Conservation (phyloP, 768 basidiomycete genomes). For the Xerocomellus chrysenteron region DNA sequence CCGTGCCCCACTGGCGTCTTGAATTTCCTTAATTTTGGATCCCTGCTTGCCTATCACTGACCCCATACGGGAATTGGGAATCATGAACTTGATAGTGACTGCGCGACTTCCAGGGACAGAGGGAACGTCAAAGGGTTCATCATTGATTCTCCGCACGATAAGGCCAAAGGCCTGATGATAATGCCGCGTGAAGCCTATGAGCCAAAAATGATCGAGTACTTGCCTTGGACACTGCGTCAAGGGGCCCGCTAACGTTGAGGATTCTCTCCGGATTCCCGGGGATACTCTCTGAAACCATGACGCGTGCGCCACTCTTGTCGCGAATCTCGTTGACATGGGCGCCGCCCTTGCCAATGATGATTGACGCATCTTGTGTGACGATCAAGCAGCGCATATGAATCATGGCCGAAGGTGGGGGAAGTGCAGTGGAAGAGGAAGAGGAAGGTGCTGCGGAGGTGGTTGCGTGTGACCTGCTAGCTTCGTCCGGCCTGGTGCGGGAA, state of each 20-base stretch:
- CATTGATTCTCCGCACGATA: slow-evolving; percentile 97
- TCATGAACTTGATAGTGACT: slow-evolving; percentile 99
- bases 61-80: slow-evolving; percentile 98
- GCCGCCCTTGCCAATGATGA: slow-evolving; percentile 96
- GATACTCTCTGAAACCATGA: slow-evolving; percentile 97
- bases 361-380: slow-evolving; percentile 98
- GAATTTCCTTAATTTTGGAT: slow-evolving; percentile 98
- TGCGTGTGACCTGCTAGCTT: slow-evolving; percentile 39
- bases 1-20: slow-evolving; percentile 95
- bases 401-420: slow-evolving; percentile 66
- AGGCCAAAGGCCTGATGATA: slow-evolving; percentile 86
- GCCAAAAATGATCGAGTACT: slow-evolving; percentile 19
- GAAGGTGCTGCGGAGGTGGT: slow-evolving; percentile 46
- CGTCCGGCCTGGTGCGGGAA: slow-evolving; percentile 35
- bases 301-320: slow-evolving; percentile 94
- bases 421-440: slow-evolving; percentile 43
- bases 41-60: slow-evolving; percentile 98
- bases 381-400: slow-evolving; percentile 99
- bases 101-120: slow-evolving; percentile 97
- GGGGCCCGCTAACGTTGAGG: slow-evolving; percentile 90
- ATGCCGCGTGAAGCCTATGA: slow-evolving; percentile 1
- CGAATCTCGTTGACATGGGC: slow-evolving; percentile 98
- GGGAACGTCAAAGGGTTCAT: slow-evolving; percentile 97
- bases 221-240: slow-evolving; percentile 99
- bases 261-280: slow-evolving; percentile 99